phyloP scores from a whole-genome alignment of 306 rosid genomes.

The Trifolium pratense region DNA sequence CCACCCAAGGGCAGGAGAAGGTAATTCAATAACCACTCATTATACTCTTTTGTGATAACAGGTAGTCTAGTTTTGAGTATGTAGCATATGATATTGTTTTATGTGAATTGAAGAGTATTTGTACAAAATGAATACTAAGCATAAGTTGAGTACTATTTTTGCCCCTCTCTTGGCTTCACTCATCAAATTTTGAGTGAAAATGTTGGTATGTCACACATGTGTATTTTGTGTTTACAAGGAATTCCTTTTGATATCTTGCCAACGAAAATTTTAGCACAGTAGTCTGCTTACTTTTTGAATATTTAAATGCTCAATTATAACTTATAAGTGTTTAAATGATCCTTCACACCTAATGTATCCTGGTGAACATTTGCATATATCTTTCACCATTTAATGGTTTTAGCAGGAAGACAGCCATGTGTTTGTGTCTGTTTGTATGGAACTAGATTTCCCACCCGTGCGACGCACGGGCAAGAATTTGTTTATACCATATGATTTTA shows the following conservation, averaged over 20 bases:
- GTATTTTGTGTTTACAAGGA: conserved; percentile 12
- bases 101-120: conserved; percentile 21
- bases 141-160: conserved; percentile 1
- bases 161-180: background rate
- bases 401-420: conserved; percentile 3
- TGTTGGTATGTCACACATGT: conserved; percentile 7
- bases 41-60: conserved; percentile 15
- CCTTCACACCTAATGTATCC: conserved; percentile 10
- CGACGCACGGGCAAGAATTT: too few relatives aligned
- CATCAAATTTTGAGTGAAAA: conserved; percentile 27
- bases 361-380: background rate
- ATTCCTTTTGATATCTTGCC: conserved; percentile 7
- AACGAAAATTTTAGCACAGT: background rate
- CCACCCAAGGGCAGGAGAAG: conserved; percentile 91
- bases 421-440: background rate
- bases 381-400: background rate
- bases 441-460: too few relatives aligned
- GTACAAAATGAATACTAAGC: conserved; percentile 12
- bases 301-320: background rate
- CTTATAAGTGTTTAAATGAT: background rate
- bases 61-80: conserved; percentile 6
- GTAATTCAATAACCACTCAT: conserved; percentile 42
- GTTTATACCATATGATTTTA: too few relatives aligned
- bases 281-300: background rate
- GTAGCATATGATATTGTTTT: conserved; percentile 25